phyloP scores from a whole-genome alignment of 768 basidiomycete species.

The Grammothele lineata region DNA sequence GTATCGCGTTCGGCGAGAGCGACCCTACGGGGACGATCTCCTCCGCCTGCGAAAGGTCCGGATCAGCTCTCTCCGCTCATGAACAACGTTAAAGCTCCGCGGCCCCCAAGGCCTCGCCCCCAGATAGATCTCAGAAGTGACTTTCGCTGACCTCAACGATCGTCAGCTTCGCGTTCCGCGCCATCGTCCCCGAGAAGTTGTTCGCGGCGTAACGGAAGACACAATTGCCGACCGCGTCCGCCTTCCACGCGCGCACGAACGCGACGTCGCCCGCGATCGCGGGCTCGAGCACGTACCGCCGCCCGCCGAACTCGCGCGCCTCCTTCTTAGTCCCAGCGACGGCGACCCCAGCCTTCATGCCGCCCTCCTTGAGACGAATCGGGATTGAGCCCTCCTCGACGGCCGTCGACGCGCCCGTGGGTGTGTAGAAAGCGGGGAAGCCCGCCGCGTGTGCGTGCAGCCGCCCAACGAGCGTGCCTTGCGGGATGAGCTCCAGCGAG shows the following conservation, averaged over 20 bases:
- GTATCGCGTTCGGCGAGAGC: slow-evolving; percentile 77
- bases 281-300: slow-evolving; percentile 76
- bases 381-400: slow-evolving; percentile 79
- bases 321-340: slow-evolving; percentile 77
- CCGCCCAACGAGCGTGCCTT: slow-evolving; percentile 87
- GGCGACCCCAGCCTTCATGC: slow-evolving; percentile 64
- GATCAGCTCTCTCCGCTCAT: no score
- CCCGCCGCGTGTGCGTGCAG: slow-evolving; percentile 87
- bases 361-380: slow-evolving; percentile 72
- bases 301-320: slow-evolving; percentile 70
- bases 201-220: slow-evolving; percentile 88
- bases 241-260: slow-evolving; percentile 88
- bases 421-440: slow-evolving; percentile 92
- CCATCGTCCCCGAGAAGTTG: slow-evolving; percentile 87
- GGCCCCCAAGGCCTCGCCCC: background rate
- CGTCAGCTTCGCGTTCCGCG: slow-evolving; percentile 82
- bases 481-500: slow-evolving; percentile 84
- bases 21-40: slow-evolving; percentile 82
- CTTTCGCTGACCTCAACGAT: slow-evolving; percentile 67
- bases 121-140: background rate
- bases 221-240: slow-evolving; percentile 86
- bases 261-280: slow-evolving; percentile 80
- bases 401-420: slow-evolving; percentile 83
- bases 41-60: slow-evolving; percentile 77
- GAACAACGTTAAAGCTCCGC: no score